Percentiles rank a stretch among this genome's conserved stretches.
Conservation (phyloP, 2,329 filamentous ascomycete species). For the Amylocarpus encephaloides region DNA sequence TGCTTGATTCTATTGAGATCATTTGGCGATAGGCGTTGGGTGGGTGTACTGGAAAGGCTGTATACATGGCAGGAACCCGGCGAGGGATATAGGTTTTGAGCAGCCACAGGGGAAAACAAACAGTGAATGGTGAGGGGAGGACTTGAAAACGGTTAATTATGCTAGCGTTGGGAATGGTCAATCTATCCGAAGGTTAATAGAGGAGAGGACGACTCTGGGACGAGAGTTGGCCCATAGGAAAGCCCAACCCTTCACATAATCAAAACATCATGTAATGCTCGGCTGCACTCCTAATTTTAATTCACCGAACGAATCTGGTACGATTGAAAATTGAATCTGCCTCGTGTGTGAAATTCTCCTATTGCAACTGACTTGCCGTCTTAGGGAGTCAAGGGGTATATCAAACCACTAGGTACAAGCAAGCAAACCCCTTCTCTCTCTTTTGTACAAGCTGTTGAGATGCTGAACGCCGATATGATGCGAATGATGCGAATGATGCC, state of each 20-base stretch:
- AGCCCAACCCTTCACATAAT: too few relatives aligned
- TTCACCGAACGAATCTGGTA: not conserved
- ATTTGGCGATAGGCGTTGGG: not conserved
- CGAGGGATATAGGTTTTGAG: not conserved
- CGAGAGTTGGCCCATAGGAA: too few relatives aligned
- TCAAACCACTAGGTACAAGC: not conserved
- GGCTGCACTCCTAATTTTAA: too few relatives aligned
- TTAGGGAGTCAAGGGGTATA: constrained; percentile 3
- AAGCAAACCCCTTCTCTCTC: not conserved
- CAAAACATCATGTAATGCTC: too few relatives aligned
- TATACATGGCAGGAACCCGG: not conserved
- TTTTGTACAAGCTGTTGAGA: constrained; percentile 7
- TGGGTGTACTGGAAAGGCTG: not conserved
- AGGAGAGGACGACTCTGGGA: too few relatives aligned
- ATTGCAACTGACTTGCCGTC: not conserved
- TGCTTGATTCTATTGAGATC: not conserved
- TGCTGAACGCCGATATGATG: constrained; percentile 7
- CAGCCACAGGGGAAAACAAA: not conserved
- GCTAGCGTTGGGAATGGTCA: too few relatives aligned
- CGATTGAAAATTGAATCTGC: not conserved
- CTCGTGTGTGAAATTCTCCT: not conserved
- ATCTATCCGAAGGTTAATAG: too few relatives aligned
- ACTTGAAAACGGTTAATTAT: too few relatives aligned
- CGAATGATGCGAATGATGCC: constrained; percentile 1
- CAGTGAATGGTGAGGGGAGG: too few relatives aligned